Evolutionary conservation across 176 grass and related monocot genomes (phyloP).

Genomic region (Tillandsia fasciculata): DNA sequence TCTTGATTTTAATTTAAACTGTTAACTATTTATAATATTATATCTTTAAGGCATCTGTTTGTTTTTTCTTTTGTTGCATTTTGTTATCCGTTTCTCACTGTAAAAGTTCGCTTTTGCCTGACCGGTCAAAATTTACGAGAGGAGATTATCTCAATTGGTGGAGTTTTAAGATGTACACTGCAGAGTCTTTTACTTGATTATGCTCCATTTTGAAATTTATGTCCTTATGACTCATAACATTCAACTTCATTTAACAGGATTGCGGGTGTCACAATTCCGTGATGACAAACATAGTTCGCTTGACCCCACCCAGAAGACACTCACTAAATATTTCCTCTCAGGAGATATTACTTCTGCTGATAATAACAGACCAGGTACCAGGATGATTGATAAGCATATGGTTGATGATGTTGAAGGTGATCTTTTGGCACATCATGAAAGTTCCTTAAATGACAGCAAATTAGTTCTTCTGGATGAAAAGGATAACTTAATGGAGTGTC

Average conservation of each 20-base stretch:
- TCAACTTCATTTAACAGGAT: conserved; percentile 35
- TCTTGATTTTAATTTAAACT: too few relatives aligned
- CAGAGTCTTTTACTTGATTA: neutral
- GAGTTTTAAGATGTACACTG: neutral
- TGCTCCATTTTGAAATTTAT: neutral
- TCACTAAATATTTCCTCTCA: conserved; percentile 44
- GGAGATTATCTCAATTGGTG: neutral
- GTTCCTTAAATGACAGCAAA: conserved; percentile 17
- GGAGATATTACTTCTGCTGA: conserved; percentile 15
- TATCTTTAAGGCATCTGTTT: too few relatives aligned
- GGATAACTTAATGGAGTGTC: conserved; percentile 11
- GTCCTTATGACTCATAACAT: conserved; percentile 16
- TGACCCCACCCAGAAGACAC: conserved; percentile 58
- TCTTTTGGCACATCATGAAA: conserved; percentile 17
- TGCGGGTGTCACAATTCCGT: conserved; percentile 74
- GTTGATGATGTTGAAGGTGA: conserved; percentile 21
- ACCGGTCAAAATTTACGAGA: neutral
- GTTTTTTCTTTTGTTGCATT: too few relatives aligned
- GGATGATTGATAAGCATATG: conserved; percentile 9
- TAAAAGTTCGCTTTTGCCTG: neutral
- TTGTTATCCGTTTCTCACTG: too few relatives aligned
- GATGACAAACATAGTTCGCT: conserved; percentile 47
- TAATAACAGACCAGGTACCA: conserved; percentile 10
- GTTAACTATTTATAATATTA: too few relatives aligned
- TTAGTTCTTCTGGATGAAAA: conserved; percentile 30